These are phyloP conservation scores for Phialophora verrucosa DNA, from an alignment of 2,329 filamentous ascomycete genomes.

Conservation along the genomic window DNA sequence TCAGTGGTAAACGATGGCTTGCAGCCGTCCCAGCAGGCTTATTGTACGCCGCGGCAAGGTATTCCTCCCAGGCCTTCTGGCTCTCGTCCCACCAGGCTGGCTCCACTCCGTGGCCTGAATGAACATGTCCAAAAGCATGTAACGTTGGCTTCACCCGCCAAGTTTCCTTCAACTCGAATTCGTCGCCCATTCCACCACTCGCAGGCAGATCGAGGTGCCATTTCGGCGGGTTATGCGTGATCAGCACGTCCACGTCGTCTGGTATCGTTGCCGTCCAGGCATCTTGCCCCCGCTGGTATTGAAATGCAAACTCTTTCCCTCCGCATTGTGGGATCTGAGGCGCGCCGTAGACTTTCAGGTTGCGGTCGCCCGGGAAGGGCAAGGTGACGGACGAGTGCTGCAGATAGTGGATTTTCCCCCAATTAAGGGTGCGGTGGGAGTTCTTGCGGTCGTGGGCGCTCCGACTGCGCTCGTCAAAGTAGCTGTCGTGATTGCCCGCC, in stretches of 20 bases:
- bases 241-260: constrained; percentile 72
- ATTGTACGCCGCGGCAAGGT: constrained; percentile 51
- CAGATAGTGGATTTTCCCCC: constrained; percentile 75
- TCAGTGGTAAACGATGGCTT: constrained; percentile 41
- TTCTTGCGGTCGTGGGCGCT: constrained; percentile 59
- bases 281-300: constrained; percentile 69
- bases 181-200: constrained; percentile 71
- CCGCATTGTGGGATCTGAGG: constrained; percentile 80
- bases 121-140: constrained; percentile 86
- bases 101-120: constrained; percentile 74
- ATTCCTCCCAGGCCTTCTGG: constrained; percentile 73
- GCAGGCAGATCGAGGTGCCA: constrained; percentile 64
- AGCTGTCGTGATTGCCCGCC: constrained; percentile 87
- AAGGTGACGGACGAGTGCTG: constrained; percentile 71
- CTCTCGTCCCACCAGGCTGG: constrained; percentile 75
- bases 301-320: constrained; percentile 75
- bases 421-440: constrained; percentile 62
- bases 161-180: constrained; percentile 71
- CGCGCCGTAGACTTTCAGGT: constrained; percentile 76
- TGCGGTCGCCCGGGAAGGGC: constrained; percentile 63
- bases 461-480: constrained; percentile 73
- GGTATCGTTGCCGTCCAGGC: constrained; percentile 77
- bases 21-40: constrained; percentile 38
- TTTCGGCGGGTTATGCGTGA: constrained; percentile 81
- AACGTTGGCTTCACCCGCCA: constrained; percentile 75